Conservation (phyloP, 2,329 filamentous ascomycete species). For the Fusarium sp. region DNA sequence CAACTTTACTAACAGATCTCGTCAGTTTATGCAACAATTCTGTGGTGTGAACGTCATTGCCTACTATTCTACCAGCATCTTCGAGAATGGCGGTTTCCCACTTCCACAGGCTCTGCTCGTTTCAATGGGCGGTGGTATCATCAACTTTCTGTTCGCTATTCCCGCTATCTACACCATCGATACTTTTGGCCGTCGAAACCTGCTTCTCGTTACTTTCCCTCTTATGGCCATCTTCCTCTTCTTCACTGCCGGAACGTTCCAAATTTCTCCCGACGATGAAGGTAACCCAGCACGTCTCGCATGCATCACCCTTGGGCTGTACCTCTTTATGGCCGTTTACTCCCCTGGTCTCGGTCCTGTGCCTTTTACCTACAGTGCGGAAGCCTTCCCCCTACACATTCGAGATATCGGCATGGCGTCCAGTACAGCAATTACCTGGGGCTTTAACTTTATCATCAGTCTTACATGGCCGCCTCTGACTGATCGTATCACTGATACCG, state of each 20-base stretch:
- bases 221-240: constrained; percentile 66
- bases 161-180: constrained; percentile 69
- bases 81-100: constrained; percentile 53
- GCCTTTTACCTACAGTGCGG: constrained; percentile 69
- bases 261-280: constrained; percentile 45
- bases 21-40: constrained; percentile 51
- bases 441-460: constrained; percentile 55
- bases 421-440: constrained; percentile 55
- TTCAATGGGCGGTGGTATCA: constrained; percentile 66
- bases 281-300: constrained; percentile 43
- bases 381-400: constrained; percentile 67
- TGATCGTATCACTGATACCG: constrained; percentile 44
- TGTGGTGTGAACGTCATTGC: constrained; percentile 65
- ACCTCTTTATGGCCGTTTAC: constrained; percentile 56
- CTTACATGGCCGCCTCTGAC: constrained; percentile 49
- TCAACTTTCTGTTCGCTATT: constrained; percentile 69
- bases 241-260: constrained; percentile 63
- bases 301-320: constrained; percentile 53
- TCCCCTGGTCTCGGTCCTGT: constrained; percentile 67
- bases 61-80: constrained; percentile 64
- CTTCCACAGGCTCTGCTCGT: constrained; percentile 60
- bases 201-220: constrained; percentile 68
- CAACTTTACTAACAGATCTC: not conserved
- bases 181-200: constrained; percentile 65
- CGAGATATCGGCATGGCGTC: constrained; percentile 66